Base-by-base conservation (phyloP, 2,329 filamentous ascomycete species). In the Eurotiales sp. region DNA sequence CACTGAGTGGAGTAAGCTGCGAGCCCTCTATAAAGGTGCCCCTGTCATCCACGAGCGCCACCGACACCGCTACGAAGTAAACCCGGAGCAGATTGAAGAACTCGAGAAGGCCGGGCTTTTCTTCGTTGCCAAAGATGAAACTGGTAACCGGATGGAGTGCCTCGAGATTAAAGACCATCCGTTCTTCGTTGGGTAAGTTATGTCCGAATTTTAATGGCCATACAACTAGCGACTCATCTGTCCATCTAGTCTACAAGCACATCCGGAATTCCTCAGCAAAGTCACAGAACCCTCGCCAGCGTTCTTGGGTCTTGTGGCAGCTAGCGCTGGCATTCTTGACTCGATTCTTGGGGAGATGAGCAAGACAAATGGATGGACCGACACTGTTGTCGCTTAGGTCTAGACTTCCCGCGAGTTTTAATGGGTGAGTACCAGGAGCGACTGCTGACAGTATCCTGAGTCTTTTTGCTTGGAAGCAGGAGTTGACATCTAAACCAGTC, bases 1-100 rank as follows among this genome's bases (percentile, higher is more conserved):
- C 49, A 87, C 79, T 40, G 86, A 92, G 62, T 93, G 87, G 88
- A 88, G 83, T 52, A 85, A 84, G 59, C 79, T 95, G 22, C 85
- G 89, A 14, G 80, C 81, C 7, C 73, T 95, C 8, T 95, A 95
- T 67, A 86, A 85, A 3, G 37, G 40, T 6, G 70, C 74, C 3
- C 44, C 40, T 19, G 30, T 36, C 21, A 78, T 87, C 39, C 71
- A 79, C 53, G 90, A 95, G 75, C 82, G 90, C 46, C 90, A 96
- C 69, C 83, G 90, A 54, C 90, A 96, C 71, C 82, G 90, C 32
- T 96, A 95, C 67, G 90, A 96, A 73, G 88, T 95, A 58, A 95
- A 95, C 72, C 90, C 90, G 0, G 80, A 82, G 10, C 85, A 86
- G 63, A 82, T 95, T 47, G 82, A 86, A 3, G 72, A 72, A 27